Conservation (phyloP, 2,329 filamentous ascomycete genomes). For the Trichophyton equinum region DNA sequence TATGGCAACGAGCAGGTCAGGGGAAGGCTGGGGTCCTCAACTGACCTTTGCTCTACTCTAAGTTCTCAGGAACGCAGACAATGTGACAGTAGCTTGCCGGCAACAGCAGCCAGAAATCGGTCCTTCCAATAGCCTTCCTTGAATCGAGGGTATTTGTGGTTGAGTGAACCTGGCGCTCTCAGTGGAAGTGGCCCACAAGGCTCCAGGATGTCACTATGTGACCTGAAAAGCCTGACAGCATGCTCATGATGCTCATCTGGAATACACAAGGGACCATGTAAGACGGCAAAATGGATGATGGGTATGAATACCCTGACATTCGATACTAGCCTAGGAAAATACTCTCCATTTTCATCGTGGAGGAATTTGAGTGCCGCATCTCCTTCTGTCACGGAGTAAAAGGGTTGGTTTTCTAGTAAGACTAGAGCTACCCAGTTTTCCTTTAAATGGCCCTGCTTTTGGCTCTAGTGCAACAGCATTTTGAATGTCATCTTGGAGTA, state of each 20-base stretch:
- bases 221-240: conserved; percentile 10
- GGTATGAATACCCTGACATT: neutral
- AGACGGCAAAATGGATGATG: conserved; percentile 2
- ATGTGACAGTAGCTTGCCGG: too few species aligned
- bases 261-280: conserved; percentile 14
- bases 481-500: neutral
- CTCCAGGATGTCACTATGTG: conserved; percentile 9
- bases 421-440: neutral
- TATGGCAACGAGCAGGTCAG: too few species aligned
- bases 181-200: conserved; percentile 11
- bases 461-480: neutral
- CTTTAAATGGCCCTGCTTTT: neutral
- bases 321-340: neutral
- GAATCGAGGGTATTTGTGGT: conserved; percentile 14
- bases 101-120: too few species aligned
- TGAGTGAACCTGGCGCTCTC: conserved; percentile 3
- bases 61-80: too few species aligned
- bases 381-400: neutral
- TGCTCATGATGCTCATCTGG: conserved; percentile 9
- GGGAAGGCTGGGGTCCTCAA: too few species aligned
- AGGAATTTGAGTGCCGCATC: neutral
- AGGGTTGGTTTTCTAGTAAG: neutral
- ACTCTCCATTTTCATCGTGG: neutral
- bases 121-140: conserved; percentile 6
- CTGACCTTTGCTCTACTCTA: too few species aligned